phyloP scores from a whole-genome alignment of 768 basidiomycete species.

The Naematelia aurantialba region DNA sequence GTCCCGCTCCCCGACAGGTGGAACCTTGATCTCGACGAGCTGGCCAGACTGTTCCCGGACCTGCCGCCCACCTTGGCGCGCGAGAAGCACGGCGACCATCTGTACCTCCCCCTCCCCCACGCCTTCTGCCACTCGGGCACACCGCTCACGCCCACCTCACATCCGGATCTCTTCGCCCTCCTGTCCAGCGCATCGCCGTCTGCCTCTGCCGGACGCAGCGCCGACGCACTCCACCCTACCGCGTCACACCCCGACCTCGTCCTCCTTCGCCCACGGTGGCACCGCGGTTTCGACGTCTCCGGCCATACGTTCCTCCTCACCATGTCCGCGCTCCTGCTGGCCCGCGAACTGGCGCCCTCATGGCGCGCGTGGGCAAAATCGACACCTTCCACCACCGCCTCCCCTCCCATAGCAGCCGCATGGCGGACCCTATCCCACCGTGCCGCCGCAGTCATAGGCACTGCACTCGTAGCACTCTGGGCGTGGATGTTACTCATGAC shows the following conservation, averaged over 20 bases:
- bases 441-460: conserved; percentile 12
- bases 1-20: conserved; percentile 15
- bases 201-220: not conserved
- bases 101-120: conserved; percentile 13
- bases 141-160: not conserved
- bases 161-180: conserved; percentile 8
- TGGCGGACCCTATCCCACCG: not conserved
- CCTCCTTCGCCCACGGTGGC: conserved; percentile 58
- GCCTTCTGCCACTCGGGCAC: conserved; percentile 5
- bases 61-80: not conserved
- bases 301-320: conserved; percentile 90
- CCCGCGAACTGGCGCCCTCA: conserved; percentile 63
- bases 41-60: conserved; percentile 7
- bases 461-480: conserved; percentile 58
- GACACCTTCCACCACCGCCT: not conserved
- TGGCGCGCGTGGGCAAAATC: conserved; percentile 21
- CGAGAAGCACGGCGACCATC: not conserved
- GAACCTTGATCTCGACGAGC: conserved; percentile 9
- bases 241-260: not conserved
- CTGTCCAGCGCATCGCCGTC: not conserved
- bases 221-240: conserved; percentile 8
- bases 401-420: not conserved
- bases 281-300: conserved; percentile 84
- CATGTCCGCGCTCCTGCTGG: conserved; percentile 70
- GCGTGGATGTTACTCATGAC: conserved; percentile 74